Evolutionary conservation across 352 stramenopile genomes (phyloP).

Genomic region (Phytophthora capsici): DNA sequence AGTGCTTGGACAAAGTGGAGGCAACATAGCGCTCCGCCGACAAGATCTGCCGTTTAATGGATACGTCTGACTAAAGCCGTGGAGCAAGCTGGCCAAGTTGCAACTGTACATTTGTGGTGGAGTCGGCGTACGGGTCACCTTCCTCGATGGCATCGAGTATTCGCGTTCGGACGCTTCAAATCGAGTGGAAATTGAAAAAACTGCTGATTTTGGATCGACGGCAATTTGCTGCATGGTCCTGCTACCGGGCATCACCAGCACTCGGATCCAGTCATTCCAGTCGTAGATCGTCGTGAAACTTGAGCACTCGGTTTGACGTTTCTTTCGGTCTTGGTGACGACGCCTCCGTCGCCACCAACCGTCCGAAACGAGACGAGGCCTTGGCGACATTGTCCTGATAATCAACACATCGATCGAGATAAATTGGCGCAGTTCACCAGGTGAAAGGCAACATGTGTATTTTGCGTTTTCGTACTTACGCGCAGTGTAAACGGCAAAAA

Average conservation of each 20-base stretch:
- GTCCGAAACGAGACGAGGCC: slow-evolving; percentile 30
- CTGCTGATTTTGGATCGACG: slow-evolving; percentile 16
- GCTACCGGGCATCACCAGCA: neutral
- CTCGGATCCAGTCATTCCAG: slow-evolving; percentile 16
- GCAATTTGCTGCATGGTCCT: slow-evolving; percentile 18
- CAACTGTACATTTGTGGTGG: slow-evolving; percentile 22
- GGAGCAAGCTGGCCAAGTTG: slow-evolving; percentile 21
- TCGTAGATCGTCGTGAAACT: slow-evolving; percentile 12
- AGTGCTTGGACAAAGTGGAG: slow-evolving; percentile 18
- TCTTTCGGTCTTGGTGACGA: slow-evolving; percentile 7
- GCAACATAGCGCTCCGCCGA: slow-evolving; percentile 8
- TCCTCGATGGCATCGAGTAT: slow-evolving; percentile 14
- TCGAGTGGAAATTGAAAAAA: slow-evolving; percentile 22
- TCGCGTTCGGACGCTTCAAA: slow-evolving; percentile 26
- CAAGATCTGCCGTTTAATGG: slow-evolving; percentile 25
- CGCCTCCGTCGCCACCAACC: slow-evolving; percentile 26
- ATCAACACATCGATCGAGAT: slow-evolving; percentile 28
- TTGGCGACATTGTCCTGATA: slow-evolving; percentile 24
- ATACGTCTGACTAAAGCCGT: slow-evolving; percentile 17
- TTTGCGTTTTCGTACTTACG: slow-evolving; percentile 18
- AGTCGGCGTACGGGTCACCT: slow-evolving; percentile 3
- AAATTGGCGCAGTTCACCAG: slow-evolving; percentile 9
- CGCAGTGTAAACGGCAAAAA: neutral
- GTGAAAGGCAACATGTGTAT: slow-evolving; percentile 21
- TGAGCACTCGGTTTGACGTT: slow-evolving; percentile 8